A percentile compares a stretch with the other conserved stretches of the same genome.
Evolutionary conservation across 768 basidiomycete genomes (phyloP).

Genomic region (Calocybe indica): DNA sequence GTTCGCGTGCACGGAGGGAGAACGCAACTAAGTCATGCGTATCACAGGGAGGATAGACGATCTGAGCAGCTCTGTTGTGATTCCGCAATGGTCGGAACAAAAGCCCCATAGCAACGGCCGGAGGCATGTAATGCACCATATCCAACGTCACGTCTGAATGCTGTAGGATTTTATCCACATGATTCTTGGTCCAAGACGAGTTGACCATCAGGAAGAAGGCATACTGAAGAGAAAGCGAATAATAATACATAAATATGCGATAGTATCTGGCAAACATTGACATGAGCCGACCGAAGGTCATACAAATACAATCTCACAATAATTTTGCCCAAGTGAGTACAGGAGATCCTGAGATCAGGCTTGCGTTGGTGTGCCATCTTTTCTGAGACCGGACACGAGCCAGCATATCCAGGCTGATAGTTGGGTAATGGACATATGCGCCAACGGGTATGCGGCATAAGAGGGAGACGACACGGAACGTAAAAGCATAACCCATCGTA

Average conservation of each 20-base stretch:
- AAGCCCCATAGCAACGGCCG: slow-evolving; percentile 15
- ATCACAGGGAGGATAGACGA: slow-evolving; percentile 92
- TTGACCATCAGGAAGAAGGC: slow-evolving; percentile 88
- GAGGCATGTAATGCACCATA: slow-evolving; percentile 36
- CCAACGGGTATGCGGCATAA: slow-evolving; percentile 69
- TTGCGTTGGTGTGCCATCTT: slow-evolving; percentile 58
- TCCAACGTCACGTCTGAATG: slow-evolving; percentile 47
- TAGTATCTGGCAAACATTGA: slow-evolving; percentile 61
- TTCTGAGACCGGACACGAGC: slow-evolving; percentile 60
- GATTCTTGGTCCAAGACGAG: slow-evolving; percentile 89
- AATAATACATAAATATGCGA: slow-evolving; percentile 78
- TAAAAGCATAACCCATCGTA: slow-evolving; percentile 98
- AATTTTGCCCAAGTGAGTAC: slow-evolving; percentile 59
- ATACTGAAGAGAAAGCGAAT: slow-evolving; percentile 65
- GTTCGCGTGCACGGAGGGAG: slow-evolving; percentile 46
- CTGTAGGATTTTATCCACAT: slow-evolving; percentile 69
- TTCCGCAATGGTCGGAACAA: slow-evolving; percentile 20
- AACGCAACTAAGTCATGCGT: slow-evolving; percentile 64
- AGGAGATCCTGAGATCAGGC: slow-evolving; percentile 45
- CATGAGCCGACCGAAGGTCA: not conserved
- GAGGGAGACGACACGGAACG: slow-evolving; percentile 70
- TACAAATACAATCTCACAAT: slow-evolving; percentile 33
- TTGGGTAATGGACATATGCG: slow-evolving; percentile 95
- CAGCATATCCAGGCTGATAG: slow-evolving; percentile 93
- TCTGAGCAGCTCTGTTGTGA: slow-evolving; percentile 23